Evolutionary conservation across 1,284 basidiomycete genomes (phyloP), one percentile per base, ranked within the genome.

Genomic region (Rhodofomes roseus): DNA sequence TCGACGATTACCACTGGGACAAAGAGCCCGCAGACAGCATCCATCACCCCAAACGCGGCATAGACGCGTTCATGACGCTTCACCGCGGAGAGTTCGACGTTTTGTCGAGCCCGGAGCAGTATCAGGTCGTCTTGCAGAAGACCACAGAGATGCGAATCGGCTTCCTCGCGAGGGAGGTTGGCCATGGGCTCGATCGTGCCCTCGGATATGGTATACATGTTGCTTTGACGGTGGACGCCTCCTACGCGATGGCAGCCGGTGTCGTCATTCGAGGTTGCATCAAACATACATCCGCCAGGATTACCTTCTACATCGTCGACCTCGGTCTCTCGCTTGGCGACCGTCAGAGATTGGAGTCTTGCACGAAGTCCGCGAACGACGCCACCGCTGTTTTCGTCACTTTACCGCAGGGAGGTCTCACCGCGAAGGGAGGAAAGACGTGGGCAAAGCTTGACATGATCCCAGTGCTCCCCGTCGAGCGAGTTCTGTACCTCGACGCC

Each of bases 1-100:
- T 86, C 62, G 84, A 86, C 64, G 82, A 85, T 66, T 85, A 85
- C 64, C 72, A 73, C 44, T 85, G 84, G 83, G 64, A 76, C 36
- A 73, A 71, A 48, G 76, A 85, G 62, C 80, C 79, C 1, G 65
- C 75, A 39, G 76, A 78, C 8, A 82, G 82, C 61, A 72, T 75
- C 5, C 78, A 82, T 58, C 83, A 85, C 63, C 84, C 84, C 0
- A 80, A 79, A 64, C 76, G 80, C 0, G 83, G 82, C 2, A 79
- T 85, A 55, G 82, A 85, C 57, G 76, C 79, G 3, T 85, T 86
- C 66, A 72, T 85, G 58, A 60, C 62, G 18, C 74, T 85, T 16
- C 84, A 85, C 60, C 62, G 64, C 3, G 80, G 78, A 54, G 78
- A 86, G 65, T 84, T 78, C 68, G 71, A 74, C 11, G 58, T 69